phyloP scores from a whole-genome alignment of 495 filamentous ascomycete species.

The Trichocladium uniseriatum region DNA sequence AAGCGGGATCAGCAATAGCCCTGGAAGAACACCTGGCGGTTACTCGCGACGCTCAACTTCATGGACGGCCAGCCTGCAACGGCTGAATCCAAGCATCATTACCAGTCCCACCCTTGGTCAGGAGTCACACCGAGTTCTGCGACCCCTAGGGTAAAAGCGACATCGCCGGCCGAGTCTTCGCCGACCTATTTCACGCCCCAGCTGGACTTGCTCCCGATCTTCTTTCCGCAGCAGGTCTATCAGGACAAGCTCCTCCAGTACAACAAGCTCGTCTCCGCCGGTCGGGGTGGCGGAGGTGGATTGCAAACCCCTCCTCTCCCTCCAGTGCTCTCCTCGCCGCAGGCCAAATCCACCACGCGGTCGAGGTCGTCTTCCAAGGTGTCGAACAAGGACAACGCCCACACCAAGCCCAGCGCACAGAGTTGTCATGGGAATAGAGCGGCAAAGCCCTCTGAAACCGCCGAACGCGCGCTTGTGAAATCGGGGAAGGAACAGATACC shows the following conservation, averaged over 20 bases:
- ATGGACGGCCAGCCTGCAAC: conserved; percentile 43
- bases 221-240: conserved; percentile 43
- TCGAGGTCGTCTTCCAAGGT: conserved; percentile 45
- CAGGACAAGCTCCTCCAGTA: conserved; percentile 47
- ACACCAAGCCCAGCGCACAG: conserved; percentile 32
- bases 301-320: conserved; percentile 40
- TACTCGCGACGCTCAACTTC: conserved; percentile 30
- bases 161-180: conserved; percentile 17
- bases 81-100: conserved; percentile 44
- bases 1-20: conserved; percentile 9
- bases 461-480: conserved; percentile 48
- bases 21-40: conserved; percentile 9
- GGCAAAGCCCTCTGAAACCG: conserved; percentile 38
- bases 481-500: conserved; percentile 35
- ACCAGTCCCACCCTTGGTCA: conserved; percentile 35
- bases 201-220: conserved; percentile 38
- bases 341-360: conserved; percentile 39
- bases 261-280: conserved; percentile 44
- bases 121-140: conserved; percentile 22
- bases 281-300: conserved; percentile 36
- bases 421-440: conserved; percentile 53
- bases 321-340: conserved; percentile 36
- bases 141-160: conserved; percentile 17
- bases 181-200: conserved; percentile 29
- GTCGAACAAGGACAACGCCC: conserved; percentile 39